Conservation (phyloP, 306 rosid species). For the Vigna unguiculata region DNA sequence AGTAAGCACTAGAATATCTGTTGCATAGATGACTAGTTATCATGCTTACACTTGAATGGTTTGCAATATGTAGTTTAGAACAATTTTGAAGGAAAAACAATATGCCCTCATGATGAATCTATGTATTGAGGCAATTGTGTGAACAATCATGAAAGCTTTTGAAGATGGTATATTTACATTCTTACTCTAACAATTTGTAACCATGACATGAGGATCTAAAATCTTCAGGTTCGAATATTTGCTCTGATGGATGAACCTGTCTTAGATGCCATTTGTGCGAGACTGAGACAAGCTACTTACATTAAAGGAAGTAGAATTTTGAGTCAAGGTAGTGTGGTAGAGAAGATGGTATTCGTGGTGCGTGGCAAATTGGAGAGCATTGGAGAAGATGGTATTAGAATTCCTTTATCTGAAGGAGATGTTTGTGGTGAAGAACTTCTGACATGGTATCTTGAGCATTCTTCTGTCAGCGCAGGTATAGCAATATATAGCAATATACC, state of each 20-base stretch:
- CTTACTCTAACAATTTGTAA: not conserved
- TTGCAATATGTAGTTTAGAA: not conserved
- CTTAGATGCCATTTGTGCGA: constrained; percentile 73
- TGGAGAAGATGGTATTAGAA: constrained; percentile 61
- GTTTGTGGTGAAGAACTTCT: constrained; percentile 91
- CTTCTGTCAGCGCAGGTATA: constrained; percentile 34
- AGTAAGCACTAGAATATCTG: constrained; percentile 31
- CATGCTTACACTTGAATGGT: not conserved
- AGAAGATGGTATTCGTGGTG: constrained; percentile 84
- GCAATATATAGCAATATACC: not conserved
- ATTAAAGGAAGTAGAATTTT: constrained; percentile 72
- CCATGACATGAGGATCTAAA: not conserved
- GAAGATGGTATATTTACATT: not conserved
- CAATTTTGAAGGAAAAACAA: not conserved
- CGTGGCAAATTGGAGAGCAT: constrained; percentile 77
- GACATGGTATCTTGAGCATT: constrained; percentile 79
- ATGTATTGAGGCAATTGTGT: not conserved
- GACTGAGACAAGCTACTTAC: constrained; percentile 68
- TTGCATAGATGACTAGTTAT: constrained; percentile 18
- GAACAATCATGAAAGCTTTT: not conserved
- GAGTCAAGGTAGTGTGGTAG: constrained; percentile 55
- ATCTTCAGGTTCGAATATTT: constrained; percentile 71
- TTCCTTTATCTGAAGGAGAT: constrained; percentile 68
- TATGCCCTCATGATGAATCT: not conserved
- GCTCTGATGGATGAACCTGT: constrained; percentile 72